These are phyloP conservation scores for Nannochloropsis gaditana DNA, from an alignment of 108 stramenopile genomes.

Conservation along the genomic window DNA sequence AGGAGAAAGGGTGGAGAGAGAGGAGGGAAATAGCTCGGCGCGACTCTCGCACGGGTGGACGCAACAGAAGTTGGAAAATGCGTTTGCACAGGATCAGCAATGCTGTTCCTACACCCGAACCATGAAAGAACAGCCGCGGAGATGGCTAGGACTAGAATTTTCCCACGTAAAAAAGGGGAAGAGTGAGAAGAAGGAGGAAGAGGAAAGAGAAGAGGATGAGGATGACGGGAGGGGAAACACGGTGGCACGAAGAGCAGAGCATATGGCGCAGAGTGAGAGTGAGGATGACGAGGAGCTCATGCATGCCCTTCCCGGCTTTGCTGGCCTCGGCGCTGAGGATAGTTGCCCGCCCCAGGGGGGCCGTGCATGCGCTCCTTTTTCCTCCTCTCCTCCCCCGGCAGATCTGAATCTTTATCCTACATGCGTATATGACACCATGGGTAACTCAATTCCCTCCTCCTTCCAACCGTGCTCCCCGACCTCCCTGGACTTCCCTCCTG, in stretches of 20 bases:
- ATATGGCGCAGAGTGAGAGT: not conserved
- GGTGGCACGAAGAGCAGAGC: not conserved
- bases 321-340: not conserved
- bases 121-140: too few species aligned
- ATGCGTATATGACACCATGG: not conserved
- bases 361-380: not conserved
- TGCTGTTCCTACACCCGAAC: too few species aligned
- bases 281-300: not conserved
- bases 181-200: not conserved
- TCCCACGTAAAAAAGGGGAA: not conserved
- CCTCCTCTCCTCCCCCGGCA: not conserved
- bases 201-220: not conserved
- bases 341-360: too few species aligned
- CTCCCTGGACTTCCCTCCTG: not conserved
- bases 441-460: not conserved
- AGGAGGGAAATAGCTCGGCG: not conserved
- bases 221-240: not conserved
- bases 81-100: too few species aligned
- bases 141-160: too few species aligned
- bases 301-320: not conserved
- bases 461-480: not conserved
- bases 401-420: not conserved
- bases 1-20: not conserved
- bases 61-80: too few species aligned
- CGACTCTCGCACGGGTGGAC: too few species aligned